Conservation (phyloP, 495 filamentous ascomycete genomes). For the Neurospora intermedia region DNA sequence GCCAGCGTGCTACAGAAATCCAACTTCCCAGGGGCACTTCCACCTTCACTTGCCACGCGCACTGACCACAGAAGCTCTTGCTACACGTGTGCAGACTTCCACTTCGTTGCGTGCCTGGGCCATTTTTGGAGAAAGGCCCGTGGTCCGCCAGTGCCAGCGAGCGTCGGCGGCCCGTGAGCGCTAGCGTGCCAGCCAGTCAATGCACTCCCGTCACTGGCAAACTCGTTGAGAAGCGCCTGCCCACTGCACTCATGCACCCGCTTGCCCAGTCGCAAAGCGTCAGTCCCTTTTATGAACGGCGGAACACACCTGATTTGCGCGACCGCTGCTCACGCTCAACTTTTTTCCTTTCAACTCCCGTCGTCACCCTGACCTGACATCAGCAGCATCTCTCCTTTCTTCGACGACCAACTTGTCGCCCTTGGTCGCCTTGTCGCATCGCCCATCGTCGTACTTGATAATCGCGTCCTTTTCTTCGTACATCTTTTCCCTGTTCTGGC, state of each 20-base stretch:
- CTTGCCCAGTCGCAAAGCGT: background rate
- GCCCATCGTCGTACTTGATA: background rate
- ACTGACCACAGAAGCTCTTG: background rate
- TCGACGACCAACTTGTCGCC: background rate
- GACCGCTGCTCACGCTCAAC: constrained; percentile 7
- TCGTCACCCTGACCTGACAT: background rate
- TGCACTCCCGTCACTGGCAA: background rate
- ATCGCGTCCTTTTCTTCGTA: background rate
- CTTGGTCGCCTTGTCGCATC: background rate
- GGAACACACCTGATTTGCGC: constrained; percentile 34
- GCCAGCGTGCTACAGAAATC: background rate
- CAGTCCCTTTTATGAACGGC: background rate
- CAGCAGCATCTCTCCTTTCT: background rate
- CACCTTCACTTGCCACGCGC: background rate
- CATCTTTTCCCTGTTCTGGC: constrained; percentile 1
- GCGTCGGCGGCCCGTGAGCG: background rate
- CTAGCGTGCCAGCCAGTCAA: background rate
- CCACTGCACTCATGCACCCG: background rate
- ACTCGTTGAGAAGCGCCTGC: background rate
- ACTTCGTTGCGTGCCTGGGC: background rate
- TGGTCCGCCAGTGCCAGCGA: background rate
- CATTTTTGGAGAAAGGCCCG: background rate
- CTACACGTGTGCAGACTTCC: background rate
- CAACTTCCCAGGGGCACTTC: background rate
- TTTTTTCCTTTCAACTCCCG: constrained; percentile 21